Evolutionary conservation across 768 basidiomycete genomes (phyloP), one percentile per base, ranked within the genome.

Genomic region (Podaxis mareebaensis): DNA sequence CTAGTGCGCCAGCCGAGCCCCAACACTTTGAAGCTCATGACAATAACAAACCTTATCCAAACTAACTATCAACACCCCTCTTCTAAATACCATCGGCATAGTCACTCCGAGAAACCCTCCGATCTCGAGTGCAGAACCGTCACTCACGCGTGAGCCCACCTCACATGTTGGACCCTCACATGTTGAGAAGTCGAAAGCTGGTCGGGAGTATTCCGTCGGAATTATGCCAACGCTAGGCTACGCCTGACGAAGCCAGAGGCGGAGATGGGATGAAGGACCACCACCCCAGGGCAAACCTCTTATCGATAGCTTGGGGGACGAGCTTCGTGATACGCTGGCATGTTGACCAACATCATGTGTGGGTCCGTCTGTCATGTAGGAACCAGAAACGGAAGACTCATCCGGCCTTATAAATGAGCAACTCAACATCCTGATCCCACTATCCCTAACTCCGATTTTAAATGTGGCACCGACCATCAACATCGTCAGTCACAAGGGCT

Each of bases 1-100:
- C 40, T 71, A 72, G 53, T 68, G 72, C n/a, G 71, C 73, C 7
- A 74, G 72, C 49, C 73, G 73, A 72, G 73, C 74, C 1, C 72
- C 11, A 73, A 70, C 5, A 67, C 69, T 11, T 66, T 67, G 7
- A 73, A 11, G 64, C 70, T 22, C 68, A 71, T 26, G 24, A 51
- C 17, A 63, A 48, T 30, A n/a, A 44, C 26, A 36, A 49, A 3
- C 20, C 46, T 17, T 53, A 46, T 22, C 17, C 15, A 7, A 57
- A 40, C 36, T 33, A 40, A 7, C 24, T 40, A 40, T 44, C 44
- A 4, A 13, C 40, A 15, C 13, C 11, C 26, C 20, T 39, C n/a
- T 22, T 39, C 8, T 38, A 61, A 53, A 30, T 36, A 51, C 55
- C 26, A 36, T n/a, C 36, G 54, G 44, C 12, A 26, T 12, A 15